These are phyloP conservation scores for Trichoderma gamsii DNA, from an alignment of 495 filamentous ascomycete genomes.

Conservation along the genomic window DNA sequence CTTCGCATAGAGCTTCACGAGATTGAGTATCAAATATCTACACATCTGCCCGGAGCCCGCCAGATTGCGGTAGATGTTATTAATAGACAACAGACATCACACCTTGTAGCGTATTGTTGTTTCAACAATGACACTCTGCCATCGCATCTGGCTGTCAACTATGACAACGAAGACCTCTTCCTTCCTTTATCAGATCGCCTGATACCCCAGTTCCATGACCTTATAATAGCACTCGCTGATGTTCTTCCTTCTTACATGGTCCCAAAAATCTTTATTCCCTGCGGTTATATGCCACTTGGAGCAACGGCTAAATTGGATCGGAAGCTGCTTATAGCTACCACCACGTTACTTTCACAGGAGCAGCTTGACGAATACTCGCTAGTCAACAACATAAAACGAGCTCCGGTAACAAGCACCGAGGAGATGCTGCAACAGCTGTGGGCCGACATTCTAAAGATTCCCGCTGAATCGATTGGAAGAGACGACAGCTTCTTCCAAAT, in stretches of 20 bases:
- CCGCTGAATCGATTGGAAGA: background rate
- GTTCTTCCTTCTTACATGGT: slow-evolving; percentile 73
- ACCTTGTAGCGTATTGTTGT: slow-evolving; percentile 17
- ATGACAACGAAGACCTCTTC: slow-evolving; percentile 51
- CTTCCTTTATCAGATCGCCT: slow-evolving; percentile 18
- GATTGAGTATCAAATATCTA: slow-evolving; percentile 20
- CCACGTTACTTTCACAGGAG: background rate
- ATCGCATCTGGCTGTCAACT: background rate
- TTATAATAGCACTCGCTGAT: slow-evolving; percentile 64
- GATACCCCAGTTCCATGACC: slow-evolving; percentile 35
- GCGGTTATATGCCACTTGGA: slow-evolving; percentile 15
- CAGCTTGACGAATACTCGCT: background rate
- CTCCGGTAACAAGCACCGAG: background rate
- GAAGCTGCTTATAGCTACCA: slow-evolving; percentile 4
- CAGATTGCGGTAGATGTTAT: slow-evolving; percentile 20
- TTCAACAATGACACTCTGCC: slow-evolving; percentile 28
- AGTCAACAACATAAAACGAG: background rate
- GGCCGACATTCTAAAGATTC: slow-evolving; percentile 1
- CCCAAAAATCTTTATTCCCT: background rate
- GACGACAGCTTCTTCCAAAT: slow-evolving; percentile 45
- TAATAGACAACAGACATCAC: slow-evolving; percentile 14
- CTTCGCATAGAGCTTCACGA: slow-evolving; percentile 28
- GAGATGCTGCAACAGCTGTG: background rate
- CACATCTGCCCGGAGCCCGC: background rate
- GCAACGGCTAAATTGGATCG: slow-evolving; percentile 33